Base-by-base conservation (phyloP, 2,329 filamentous ascomycete species). In the Calycina herbarum region DNA sequence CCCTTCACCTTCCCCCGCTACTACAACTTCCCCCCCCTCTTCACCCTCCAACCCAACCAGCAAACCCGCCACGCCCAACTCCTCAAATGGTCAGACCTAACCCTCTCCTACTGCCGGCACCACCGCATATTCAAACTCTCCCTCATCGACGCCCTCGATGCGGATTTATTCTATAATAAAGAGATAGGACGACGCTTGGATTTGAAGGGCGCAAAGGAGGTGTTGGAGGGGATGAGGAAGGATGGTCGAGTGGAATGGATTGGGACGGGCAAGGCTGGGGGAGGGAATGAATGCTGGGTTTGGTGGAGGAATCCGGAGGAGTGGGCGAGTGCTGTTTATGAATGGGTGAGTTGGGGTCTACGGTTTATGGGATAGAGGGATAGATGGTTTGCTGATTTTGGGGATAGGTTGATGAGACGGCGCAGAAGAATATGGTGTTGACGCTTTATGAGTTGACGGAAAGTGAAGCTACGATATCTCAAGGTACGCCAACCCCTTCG, bases 371-470 rank as follows among this genome's bases (percentile, higher is more conserved):
- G 35, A 10, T 6, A 4, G 45, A 10, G 27, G 29, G 17, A 59
- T 27, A 29, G 24, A 57, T 48, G 57, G 51, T 24, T 64, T 27
- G 57, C 67, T 71, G 54, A 69, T 66, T 33, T 31, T 57, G 33
- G 24, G 24, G 24, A 63, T 68, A 81, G 79, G 78, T 93, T 57
- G 94, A 98, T 35, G 87, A 88, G 68, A 97, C 93, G 67, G 95
- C 88, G 3, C 94, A 97, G 82, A 94, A 91, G 81, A 92, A 92
- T 29, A 87, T 85, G 13, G 94, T 99, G 64, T 78, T 99, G 75
- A 99, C 95, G 64, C 82, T 99, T 29, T 98, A 97, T 78, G 95
- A 99, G 80, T 80, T 99, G 73, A 85, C 87, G 1, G 88, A 97
- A 77, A 92, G 94, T n/a, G 94, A 98, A 74, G 89, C 84, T 35